These are phyloP conservation scores for Cokeromyces recurvatus DNA, from an alignment of 371 early-diverging fungal species.

Conservation along the genomic window DNA sequence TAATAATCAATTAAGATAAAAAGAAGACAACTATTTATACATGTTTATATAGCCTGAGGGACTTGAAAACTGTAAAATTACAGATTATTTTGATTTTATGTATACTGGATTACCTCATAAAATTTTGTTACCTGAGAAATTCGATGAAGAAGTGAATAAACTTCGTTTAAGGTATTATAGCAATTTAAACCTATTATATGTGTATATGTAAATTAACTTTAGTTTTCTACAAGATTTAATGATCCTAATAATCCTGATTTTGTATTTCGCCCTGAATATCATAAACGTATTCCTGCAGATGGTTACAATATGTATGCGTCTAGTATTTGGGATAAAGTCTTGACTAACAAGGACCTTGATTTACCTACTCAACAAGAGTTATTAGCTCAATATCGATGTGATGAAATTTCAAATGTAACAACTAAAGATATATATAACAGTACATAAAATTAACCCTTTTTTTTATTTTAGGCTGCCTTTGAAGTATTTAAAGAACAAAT, in stretches of 20 bases:
- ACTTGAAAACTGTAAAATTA: constrained; percentile 70
- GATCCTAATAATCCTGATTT: constrained; percentile 65
- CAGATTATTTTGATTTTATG: constrained; percentile 91
- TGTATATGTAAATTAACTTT: no score
- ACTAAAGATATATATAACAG: not conserved
- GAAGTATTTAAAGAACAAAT: constrained; percentile 62
- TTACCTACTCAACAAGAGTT: constrained; percentile 97
- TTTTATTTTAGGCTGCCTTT: constrained; percentile 52
- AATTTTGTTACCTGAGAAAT: constrained; percentile 76
- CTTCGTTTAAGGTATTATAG: constrained; percentile 75
- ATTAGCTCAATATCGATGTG: constrained; percentile 96
- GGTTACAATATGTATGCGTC: constrained; percentile 90
- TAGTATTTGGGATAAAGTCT: constrained; percentile 92
- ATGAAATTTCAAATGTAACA: constrained; percentile 84
- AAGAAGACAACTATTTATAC: not conserved
- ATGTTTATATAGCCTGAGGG: constrained; percentile 63
- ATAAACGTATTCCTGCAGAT: constrained; percentile 93
- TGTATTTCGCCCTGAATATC: constrained; percentile 84
- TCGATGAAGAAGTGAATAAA: constrained; percentile 66
- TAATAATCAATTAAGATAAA: constrained; percentile 11
- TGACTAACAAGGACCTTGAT: constrained; percentile 93
- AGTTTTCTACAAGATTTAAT: no score
- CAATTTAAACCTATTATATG: no score
- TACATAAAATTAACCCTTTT: no score
- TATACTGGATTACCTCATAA: constrained; percentile 94